Conservation (phyloP, 768 basidiomycete species). For the Rhizopogon vesiculosus region DNA sequence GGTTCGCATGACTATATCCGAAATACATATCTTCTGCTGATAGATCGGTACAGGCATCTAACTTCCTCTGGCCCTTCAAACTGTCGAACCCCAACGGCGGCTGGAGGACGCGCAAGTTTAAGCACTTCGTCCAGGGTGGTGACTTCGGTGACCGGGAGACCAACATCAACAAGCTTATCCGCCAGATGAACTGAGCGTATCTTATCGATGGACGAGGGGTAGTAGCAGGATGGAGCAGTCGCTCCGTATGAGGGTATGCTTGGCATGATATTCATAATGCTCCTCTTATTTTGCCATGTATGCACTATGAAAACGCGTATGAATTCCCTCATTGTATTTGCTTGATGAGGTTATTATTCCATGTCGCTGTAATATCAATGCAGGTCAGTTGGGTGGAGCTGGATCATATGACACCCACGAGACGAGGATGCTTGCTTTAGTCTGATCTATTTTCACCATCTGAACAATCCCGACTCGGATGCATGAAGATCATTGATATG, state of each 20-base stretch:
- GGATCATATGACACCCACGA: background rate
- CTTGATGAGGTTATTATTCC: background rate
- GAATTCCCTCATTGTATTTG: slow-evolving; percentile 8
- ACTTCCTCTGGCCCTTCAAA: slow-evolving; percentile 99
- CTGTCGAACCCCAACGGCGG: slow-evolving; percentile 98
- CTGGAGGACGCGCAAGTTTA: slow-evolving; percentile 98
- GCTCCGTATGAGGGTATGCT: slow-evolving; percentile 24
- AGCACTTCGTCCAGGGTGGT: slow-evolving; percentile 93
- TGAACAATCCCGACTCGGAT: background rate
- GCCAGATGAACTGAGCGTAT: slow-evolving; percentile 77
- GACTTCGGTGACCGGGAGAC: slow-evolving; percentile 96
- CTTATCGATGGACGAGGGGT: slow-evolving; percentile 2
- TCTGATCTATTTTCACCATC: background rate
- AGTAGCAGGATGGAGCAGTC: slow-evolving; percentile 5
- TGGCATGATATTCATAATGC: slow-evolving; percentile 22
- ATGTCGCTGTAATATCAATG: background rate
- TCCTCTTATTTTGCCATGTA: slow-evolving; percentile 19
- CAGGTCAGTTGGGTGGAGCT: background rate
- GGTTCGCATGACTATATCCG: slow-evolving; percentile 38
- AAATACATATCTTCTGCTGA: slow-evolving; percentile 5
- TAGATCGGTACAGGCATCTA: slow-evolving; percentile 53
- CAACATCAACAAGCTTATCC: slow-evolving; percentile 97
- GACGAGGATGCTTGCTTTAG: too few species aligned
- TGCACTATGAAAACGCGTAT: slow-evolving; percentile 24
- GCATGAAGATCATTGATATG: background rate